Evolutionary conservation across 2,329 filamentous ascomycete genomes (phyloP), one percentile per base, ranked within the genome.

Genomic region (Ophiocordyceps camponoti-rufipedis): DNA sequence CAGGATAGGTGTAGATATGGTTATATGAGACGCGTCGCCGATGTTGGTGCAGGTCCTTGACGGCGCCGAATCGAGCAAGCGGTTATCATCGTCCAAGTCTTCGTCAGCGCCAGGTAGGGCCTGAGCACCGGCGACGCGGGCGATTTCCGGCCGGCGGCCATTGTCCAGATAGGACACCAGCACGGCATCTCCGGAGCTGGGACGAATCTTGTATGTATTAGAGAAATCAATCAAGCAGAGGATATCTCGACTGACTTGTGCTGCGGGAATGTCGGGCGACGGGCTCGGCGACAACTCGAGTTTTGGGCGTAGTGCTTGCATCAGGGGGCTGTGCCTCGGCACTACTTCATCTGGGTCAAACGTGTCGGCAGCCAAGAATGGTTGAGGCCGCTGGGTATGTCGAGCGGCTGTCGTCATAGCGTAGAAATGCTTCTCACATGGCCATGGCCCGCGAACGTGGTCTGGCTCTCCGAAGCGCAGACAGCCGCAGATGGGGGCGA

Each of bases 131-230:
- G 75, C 80, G 55, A 63, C 57, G 51, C 63, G 64, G 47, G 79
- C 78, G 55, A 85, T 72, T 44, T 86, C 78, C 44, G 74, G 77
- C 52, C 68, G 68, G 55, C 77, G 76, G 55, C 78, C 75, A 56
- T 68, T 74, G 53, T 67, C 74, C 65, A 88, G 70, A 58, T 71
- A 68, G 47, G 66, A 63, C 50, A 89, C 70, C 59, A 89, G 69
- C 51, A 85, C 77, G 53, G 69, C 74, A 70, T 83, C 78, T 53
- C 73, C 75, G 56, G 74, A 73, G 54, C 65, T 75, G 40, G 72
- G 66, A 51, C 62, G 67, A 49, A 70, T 62, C 71, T 75, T 76
- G 54, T 58, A 65, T 51, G 62, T 63, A 68, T 66, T 62, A 67
- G 67, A 69, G 57, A 72, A 71, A 53, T 69, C 53, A 52, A 56